Conservation (phyloP, 177 flowering plant genomes). For the Vitis hybrid region DNA sequence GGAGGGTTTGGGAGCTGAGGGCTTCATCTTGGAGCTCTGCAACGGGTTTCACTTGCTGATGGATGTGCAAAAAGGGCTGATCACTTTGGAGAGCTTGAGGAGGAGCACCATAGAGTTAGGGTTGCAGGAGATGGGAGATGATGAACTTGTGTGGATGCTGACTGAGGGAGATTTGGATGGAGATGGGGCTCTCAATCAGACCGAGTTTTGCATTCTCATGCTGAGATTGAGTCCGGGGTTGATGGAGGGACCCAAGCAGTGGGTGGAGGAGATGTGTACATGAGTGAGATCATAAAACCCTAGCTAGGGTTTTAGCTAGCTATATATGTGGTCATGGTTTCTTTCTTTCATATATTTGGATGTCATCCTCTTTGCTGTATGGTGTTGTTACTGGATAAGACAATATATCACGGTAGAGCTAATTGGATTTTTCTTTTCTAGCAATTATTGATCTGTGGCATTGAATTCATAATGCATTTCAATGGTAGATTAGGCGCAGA, state of each 20-base stretch:
- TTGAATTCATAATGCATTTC: too few relatives aligned
- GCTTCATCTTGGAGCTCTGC: slow-evolving; percentile 26
- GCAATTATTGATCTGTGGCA: too few relatives aligned
- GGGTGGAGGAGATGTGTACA: not conserved
- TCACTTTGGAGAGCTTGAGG: slow-evolving; percentile 34
- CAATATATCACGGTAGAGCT: too few relatives aligned
- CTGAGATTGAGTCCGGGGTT: slow-evolving; percentile 31
- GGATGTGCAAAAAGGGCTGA: slow-evolving; percentile 27
- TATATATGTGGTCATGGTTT: too few relatives aligned
- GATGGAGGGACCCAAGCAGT: slow-evolving; percentile 17
- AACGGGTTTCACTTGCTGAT: slow-evolving; percentile 27
- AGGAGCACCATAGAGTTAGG: slow-evolving; percentile 20
- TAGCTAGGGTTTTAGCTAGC: too few relatives aligned
- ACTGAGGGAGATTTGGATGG: slow-evolving; percentile 29
- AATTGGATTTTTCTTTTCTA: too few relatives aligned
- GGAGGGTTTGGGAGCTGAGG: slow-evolving; percentile 28
- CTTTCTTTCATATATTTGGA: too few relatives aligned
- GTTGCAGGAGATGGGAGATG: slow-evolving; percentile 25
- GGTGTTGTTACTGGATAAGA: too few relatives aligned
- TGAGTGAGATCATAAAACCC: too few relatives aligned
- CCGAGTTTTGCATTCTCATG: slow-evolving; percentile 35
- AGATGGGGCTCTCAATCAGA: slow-evolving; percentile 30
- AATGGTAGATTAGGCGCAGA: too few relatives aligned
- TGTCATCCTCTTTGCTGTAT: too few relatives aligned
- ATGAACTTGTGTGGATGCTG: slow-evolving; percentile 27